Evolutionary conservation across 2,329 filamentous ascomycete genomes (phyloP), one percentile per base, ranked within the genome.

Genomic region (Colletotrichum phormii): DNA sequence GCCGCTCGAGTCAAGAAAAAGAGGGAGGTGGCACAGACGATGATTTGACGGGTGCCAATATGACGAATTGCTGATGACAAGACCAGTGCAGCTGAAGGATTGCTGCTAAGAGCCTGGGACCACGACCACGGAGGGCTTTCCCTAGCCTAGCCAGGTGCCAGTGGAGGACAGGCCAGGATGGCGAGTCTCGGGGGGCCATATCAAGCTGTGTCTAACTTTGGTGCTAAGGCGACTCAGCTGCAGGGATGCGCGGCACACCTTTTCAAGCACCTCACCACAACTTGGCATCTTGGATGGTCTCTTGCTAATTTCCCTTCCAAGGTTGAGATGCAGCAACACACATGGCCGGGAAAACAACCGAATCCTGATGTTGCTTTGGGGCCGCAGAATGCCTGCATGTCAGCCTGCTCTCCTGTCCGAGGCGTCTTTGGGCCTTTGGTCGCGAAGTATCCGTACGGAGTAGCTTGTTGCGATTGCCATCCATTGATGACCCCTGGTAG

Each of bases 301-400:
- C 69, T 70, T 64, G 70, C 37, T 72, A 72, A 72, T 72, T 72
- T 70, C 70, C 70, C 66, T 70, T 72, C 66, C 70, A 70, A 72
- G 70, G 70, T 72, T 57, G 60, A 61, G 66, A 68, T 70, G 70
- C 70, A 72, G 70, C 70, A 70, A 55, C 53, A 26, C 66, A 70
- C 55, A 71, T 60, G 58, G 64, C 55, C 64, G 57, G 62, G n/a
- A 70, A 60, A 65, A 61, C 54, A 65, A 4, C 65, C 54, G 60
- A 64, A 70, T 70, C 55, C 66, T 70, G 70, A 51, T 65, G 70
- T 46, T 72, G 49, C 66, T 64, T 61, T 70, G 60, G 22, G 55
- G 60, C 37, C 29, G n/a, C 49, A 8, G 13, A 46, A 35, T 51
- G 60, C 55, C 66, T 64, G 66, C 60, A 61, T 61, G 46, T 60